Evolutionary conservation across 257 asterid species (phyloP), one percentile per base, ranked within the genome.

Genomic region (Avicennia marina): DNA sequence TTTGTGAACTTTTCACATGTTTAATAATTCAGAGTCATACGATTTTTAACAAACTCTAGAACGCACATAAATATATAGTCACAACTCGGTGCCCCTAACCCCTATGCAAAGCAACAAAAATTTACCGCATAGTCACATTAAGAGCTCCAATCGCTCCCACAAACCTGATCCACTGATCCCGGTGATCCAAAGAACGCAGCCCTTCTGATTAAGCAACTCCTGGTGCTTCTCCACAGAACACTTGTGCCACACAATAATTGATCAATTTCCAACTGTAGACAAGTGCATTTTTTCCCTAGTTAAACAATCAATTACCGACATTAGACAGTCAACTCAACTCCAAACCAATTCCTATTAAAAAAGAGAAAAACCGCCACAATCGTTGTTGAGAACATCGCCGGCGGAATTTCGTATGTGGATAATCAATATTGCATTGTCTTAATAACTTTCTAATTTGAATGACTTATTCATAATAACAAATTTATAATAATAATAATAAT

Each of bases 101-200:
- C n/a, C n/a, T n/a, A n/a, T n/a, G n/a, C n/a, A n/a, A n/a, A n/a
- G n/a, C n/a, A n/a, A n/a, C n/a, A n/a, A n/a, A n/a, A n/a, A n/a
- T n/a, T n/a, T n/a, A n/a, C n/a, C n/a, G n/a, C n/a, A n/a, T n/a
- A n/a, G n/a, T n/a, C n/a, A n/a, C n/a, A n/a, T n/a, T n/a, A n/a
- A n/a, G n/a, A n/a, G n/a, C n/a, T n/a, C n/a, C n/a, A n/a, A n/a
- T n/a, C n/a, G n/a, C 22, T 11, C 13, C 10, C 11, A 73, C 91
- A 66, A 51, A 93, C 99, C 99, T 80, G 99, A 93, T 75, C 99
- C 99, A 70, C 99, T 93, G 19, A 93, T 84, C 32, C 99, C 99
- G 58, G 99, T 93, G 57, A 93, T 78, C 99, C 99, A 93, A 71
- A 93, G 64, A 58, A 89, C 96, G 76, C 97, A 89, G 15, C 99